These are phyloP conservation scores for Kodamaea sagamina DNA, from an alignment of 805 yeast species.

Conservation along the genomic window DNA sequence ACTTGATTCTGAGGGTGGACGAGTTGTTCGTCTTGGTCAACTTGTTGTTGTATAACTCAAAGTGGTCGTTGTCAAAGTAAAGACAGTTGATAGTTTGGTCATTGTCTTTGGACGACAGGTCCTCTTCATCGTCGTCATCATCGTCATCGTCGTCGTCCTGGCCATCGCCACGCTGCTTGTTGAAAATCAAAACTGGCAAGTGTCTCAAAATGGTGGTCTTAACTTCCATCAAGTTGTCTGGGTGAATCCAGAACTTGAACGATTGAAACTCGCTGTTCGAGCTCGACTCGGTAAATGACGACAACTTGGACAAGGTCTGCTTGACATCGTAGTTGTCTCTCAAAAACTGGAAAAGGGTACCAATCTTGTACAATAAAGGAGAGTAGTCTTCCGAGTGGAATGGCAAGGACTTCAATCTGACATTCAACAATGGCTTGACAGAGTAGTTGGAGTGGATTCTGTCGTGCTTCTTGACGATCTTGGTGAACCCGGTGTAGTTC, in stretches of 20 bases:
- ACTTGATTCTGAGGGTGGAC: constrained; percentile 80
- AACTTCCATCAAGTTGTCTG: constrained; percentile 96
- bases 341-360: constrained; percentile 76
- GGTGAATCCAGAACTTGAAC: constrained; percentile 93
- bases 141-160: constrained; percentile 50
- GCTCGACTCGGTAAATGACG: constrained; percentile 45
- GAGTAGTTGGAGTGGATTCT: constrained; percentile 83
- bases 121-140: constrained; percentile 49
- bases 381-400: constrained; percentile 94
- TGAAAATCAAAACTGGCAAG: constrained; percentile 85
- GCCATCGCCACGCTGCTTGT: constrained; percentile 48
- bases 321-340: constrained; percentile 67
- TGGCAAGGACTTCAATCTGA: constrained; percentile 82
- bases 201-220: constrained; percentile 93
- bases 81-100: constrained; percentile 79
- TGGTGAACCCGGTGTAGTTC: constrained; percentile 92
- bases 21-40: constrained; percentile 66
- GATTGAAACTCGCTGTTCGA: constrained; percentile 53
- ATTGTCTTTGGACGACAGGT: constrained; percentile 24
- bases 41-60: constrained; percentile 85
- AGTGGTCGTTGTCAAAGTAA: constrained; percentile 81
- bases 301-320: constrained; percentile 49
- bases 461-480: constrained; percentile 95
- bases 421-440: constrained; percentile 87
- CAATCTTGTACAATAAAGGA: constrained; percentile 81